Evolutionary conservation across 352 stramenopile species (phyloP).

Genomic region (Phytopythium delawarense): DNA sequence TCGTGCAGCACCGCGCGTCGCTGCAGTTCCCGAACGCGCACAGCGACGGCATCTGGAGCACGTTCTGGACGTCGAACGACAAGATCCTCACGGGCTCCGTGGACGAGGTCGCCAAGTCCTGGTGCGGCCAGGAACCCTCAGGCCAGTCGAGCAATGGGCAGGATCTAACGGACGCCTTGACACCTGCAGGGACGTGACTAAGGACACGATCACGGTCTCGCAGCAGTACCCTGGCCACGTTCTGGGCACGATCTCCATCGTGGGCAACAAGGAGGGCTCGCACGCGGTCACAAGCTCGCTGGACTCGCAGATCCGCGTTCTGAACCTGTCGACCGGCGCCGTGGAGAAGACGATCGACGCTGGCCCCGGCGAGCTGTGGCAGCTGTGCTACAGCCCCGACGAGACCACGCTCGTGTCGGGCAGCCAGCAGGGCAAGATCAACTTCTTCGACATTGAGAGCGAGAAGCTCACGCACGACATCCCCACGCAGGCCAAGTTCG

Average conservation of each 20-base stretch:
- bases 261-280: slow-evolving; percentile 75
- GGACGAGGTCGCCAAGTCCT: slow-evolving; percentile 85
- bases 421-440: slow-evolving; percentile 86
- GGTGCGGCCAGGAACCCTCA: slow-evolving; percentile 26
- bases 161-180: background rate
- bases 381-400: slow-evolving; percentile 79
- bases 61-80: slow-evolving; percentile 84
- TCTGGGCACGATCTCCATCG: slow-evolving; percentile 81
- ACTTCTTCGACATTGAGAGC: slow-evolving; percentile 76
- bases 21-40: slow-evolving; percentile 81
- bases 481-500: slow-evolving; percentile 64
- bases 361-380: slow-evolving; percentile 85
- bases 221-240: slow-evolving; percentile 84
- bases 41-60: slow-evolving; percentile 87
- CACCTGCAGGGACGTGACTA: slow-evolving; percentile 48
- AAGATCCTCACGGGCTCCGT: slow-evolving; percentile 87
- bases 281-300: slow-evolving; percentile 78
- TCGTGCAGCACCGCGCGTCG: slow-evolving; percentile 64
- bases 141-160: background rate
- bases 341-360: slow-evolving; percentile 86
- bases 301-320: slow-evolving; percentile 78
- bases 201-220: slow-evolving; percentile 65
- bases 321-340: slow-evolving; percentile 64
- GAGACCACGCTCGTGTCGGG: slow-evolving; percentile 79
- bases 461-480: slow-evolving; percentile 82